Evolutionary conservation across 352 stramenopile genomes (phyloP).

Genomic region (Globisporangium megalacanthum): DNA sequence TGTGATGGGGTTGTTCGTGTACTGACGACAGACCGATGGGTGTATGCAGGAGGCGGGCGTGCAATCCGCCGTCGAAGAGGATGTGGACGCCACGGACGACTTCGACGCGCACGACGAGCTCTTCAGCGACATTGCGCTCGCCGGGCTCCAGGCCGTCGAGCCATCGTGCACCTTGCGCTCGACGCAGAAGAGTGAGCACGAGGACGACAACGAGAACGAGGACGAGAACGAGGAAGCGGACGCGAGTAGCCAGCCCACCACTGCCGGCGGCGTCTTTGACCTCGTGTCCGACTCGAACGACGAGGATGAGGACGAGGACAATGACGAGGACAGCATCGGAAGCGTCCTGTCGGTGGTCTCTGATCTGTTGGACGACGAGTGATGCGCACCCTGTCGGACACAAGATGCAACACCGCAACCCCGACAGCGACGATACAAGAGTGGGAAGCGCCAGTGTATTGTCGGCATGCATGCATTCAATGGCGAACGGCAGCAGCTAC

Average conservation of each 20-base stretch:
- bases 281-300: slow-evolving; percentile 57
- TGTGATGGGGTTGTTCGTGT: too few relatives aligned
- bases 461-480: slow-evolving; percentile 29
- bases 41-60: slow-evolving; percentile 33
- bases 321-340: not conserved
- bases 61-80: slow-evolving; percentile 21
- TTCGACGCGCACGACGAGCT: slow-evolving; percentile 53
- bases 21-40: not conserved
- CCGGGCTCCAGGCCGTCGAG: slow-evolving; percentile 31
- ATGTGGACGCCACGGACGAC: slow-evolving; percentile 13
- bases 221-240: slow-evolving; percentile 11
- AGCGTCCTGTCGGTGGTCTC: slow-evolving; percentile 6
- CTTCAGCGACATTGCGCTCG: slow-evolving; percentile 39
- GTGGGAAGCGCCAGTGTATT: slow-evolving; percentile 67
- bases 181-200: slow-evolving; percentile 47
- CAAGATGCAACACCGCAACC: slow-evolving; percentile 2
- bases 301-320: slow-evolving; percentile 5
- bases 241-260: slow-evolving; percentile 3
- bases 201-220: slow-evolving; percentile 14
- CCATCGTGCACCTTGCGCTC: slow-evolving; percentile 41
- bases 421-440: slow-evolving; percentile 5
- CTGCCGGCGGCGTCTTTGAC: slow-evolving; percentile 27
- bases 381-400: not conserved
- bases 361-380: slow-evolving; percentile 11
- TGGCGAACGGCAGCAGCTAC: slow-evolving; percentile 11